Evolutionary conservation across 2,329 filamentous ascomycete genomes (phyloP).

Genomic region (Phaeophleospora eucalypticola): DNA sequence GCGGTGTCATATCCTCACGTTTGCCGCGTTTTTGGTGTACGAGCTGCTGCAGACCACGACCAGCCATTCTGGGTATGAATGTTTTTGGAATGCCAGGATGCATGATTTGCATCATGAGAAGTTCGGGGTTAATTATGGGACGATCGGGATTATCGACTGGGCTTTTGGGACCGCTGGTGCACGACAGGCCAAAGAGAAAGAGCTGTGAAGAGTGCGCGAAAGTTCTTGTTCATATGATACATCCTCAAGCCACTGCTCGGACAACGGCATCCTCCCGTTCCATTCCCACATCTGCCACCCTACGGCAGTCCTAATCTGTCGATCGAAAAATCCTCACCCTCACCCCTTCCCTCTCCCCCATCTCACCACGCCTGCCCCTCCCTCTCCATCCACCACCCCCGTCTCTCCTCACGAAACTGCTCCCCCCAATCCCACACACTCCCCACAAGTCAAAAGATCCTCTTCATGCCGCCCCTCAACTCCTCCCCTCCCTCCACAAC

Average conservation of each 20-base stretch:
- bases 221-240: too few species aligned
- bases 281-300: too few species aligned
- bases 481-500: slow-evolving; percentile 17
- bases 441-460: slow-evolving; percentile 15
- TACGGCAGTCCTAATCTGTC: neutral
- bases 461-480: slow-evolving; percentile 14
- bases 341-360: neutral
- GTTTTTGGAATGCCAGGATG: slow-evolving; percentile 1
- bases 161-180: too few species aligned
- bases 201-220: too few species aligned
- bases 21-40: slow-evolving; percentile 1
- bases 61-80: slow-evolving; percentile 7
- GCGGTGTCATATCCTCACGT: slow-evolving; percentile 5
- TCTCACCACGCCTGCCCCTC: neutral
- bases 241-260: too few species aligned
- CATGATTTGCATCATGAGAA: slow-evolving; percentile 11
- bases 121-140: slow-evolving; percentile 7
- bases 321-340: neutral
- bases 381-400: neutral
- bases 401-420: neutral
- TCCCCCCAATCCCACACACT: neutral
- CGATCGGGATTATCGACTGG: slow-evolving; percentile 8
- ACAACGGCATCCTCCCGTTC: too few species aligned
- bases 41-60: slow-evolving; percentile 2
- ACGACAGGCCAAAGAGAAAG: too few species aligned